Conservation (phyloP, 1,284 basidiomycete genomes). For the Hemileia vastatrix region DNA sequence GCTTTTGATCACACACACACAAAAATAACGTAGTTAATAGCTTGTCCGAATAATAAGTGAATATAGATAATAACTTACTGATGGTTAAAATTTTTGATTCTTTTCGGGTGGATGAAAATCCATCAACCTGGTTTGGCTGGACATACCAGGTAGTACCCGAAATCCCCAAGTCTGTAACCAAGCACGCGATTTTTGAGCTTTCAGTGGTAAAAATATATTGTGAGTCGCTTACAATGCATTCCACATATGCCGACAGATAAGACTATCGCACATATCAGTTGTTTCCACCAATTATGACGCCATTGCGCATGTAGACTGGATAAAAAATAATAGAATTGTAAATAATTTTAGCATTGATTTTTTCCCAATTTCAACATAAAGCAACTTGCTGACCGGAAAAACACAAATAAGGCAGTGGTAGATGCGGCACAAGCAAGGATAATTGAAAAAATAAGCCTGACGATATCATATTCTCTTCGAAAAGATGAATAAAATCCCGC, state of each 20-base stretch:
- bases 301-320: slow-evolving; percentile 41
- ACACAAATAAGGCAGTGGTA: slow-evolving; percentile 47
- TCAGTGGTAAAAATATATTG: slow-evolving; percentile 38
- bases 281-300: slow-evolving; percentile 50
- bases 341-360: no score
- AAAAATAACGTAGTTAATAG: no score
- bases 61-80: neutral
- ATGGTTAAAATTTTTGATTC: slow-evolving; percentile 8
- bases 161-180: slow-evolving; percentile 12
- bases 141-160: slow-evolving; percentile 16
- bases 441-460: slow-evolving; percentile 47
- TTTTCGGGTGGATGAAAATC: slow-evolving; percentile 4
- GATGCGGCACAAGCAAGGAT: slow-evolving; percentile 48
- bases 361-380: slow-evolving; percentile 35
- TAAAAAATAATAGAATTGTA: neutral
- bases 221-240: slow-evolving; percentile 51
- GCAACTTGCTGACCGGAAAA: slow-evolving; percentile 44
- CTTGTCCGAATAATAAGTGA: neutral
- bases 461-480: slow-evolving; percentile 40
- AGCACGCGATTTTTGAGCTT: slow-evolving; percentile 40
- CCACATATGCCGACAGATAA: slow-evolving; percentile 49
- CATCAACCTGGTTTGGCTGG: neutral
- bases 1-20: no score
- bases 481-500: slow-evolving; percentile 43
- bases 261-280: slow-evolving; percentile 45